These are phyloP conservation scores for Anthostomella pinea DNA, from an alignment of 2,329 filamentous ascomycete genomes.

Conservation along the genomic window DNA sequence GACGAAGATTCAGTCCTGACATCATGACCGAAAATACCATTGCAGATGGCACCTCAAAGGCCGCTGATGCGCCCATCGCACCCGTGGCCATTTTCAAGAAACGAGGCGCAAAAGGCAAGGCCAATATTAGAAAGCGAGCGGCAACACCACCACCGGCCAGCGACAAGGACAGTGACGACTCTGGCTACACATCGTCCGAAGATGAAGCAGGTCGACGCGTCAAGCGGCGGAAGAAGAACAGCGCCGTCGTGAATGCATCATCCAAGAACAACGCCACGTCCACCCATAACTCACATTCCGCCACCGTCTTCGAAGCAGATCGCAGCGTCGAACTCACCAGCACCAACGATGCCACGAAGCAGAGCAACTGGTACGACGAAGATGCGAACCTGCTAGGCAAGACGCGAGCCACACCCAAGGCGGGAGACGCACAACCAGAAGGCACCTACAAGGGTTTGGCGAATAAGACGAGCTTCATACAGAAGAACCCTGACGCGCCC, in stretches of 20 bases:
- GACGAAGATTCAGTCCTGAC: background rate
- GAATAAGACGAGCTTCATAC: constrained; percentile 71
- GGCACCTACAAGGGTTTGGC: constrained; percentile 76
- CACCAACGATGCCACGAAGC: constrained; percentile 85
- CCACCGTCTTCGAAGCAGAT: constrained; percentile 59
- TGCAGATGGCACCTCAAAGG: constrained; percentile 9
- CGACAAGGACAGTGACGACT: constrained; percentile 52
- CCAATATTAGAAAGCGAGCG: constrained; percentile 76
- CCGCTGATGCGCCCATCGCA: constrained; percentile 32
- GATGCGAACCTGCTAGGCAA: constrained; percentile 59
- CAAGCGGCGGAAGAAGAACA: constrained; percentile 74
- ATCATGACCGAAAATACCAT: constrained; percentile 19
- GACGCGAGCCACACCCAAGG: constrained; percentile 40
- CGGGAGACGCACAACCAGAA: constrained; percentile 40
- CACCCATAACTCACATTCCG: constrained; percentile 39
- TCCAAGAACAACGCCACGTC: constrained; percentile 45
- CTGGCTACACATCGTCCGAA: constrained; percentile 69
- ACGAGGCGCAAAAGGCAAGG: constrained; percentile 71
- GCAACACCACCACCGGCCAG: constrained; percentile 72
- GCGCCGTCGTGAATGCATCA: constrained; percentile 63
- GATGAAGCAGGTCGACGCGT: constrained; percentile 73
- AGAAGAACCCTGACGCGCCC: constrained; percentile 75
- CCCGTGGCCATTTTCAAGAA: constrained; percentile 80
- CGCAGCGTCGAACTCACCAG: constrained; percentile 59
- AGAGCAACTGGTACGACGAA: constrained; percentile 86